Conservation (phyloP, 345 rosid genomes). For the Linum tenue region DNA sequence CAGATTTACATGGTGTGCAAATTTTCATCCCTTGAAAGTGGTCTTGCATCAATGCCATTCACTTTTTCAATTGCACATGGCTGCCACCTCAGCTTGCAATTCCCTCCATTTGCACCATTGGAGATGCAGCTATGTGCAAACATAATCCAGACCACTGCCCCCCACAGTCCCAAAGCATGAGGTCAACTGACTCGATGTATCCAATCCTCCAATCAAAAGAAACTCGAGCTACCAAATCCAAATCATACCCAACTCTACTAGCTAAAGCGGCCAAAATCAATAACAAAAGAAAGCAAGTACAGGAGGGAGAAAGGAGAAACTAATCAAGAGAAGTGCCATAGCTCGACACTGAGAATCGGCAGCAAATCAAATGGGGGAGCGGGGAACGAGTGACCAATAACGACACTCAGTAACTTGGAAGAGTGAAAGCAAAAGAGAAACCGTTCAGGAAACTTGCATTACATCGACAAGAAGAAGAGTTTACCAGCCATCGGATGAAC, state of each 20-base stretch:
- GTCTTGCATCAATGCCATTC: no score
- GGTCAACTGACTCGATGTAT: background rate
- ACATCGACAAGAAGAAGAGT: background rate
- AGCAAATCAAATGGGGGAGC: background rate
- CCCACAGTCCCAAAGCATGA: background rate
- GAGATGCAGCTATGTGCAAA: background rate
- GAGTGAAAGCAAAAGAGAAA: background rate
- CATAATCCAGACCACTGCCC: background rate
- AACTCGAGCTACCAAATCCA: background rate
- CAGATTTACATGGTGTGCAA: no score
- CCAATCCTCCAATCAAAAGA: background rate
- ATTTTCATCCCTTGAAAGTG: no score
- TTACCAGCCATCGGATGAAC: background rate
- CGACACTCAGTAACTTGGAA: background rate
- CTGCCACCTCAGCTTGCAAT: no score
- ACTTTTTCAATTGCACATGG: no score
- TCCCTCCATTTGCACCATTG: no score
- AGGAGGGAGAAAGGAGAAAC: background rate
- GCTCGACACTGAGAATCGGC: no score
- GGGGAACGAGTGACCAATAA: background rate
- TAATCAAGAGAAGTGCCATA: background rate
- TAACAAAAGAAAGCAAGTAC: background rate
- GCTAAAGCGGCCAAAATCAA: background rate
- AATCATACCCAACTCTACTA: background rate
- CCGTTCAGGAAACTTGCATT: background rate